A percentile compares a stretch with the other conserved stretches of the same genome.
These are phyloP conservation scores for Pythium biforme DNA, from an alignment of 352 stramenopile species.

Conservation along the genomic window DNA sequence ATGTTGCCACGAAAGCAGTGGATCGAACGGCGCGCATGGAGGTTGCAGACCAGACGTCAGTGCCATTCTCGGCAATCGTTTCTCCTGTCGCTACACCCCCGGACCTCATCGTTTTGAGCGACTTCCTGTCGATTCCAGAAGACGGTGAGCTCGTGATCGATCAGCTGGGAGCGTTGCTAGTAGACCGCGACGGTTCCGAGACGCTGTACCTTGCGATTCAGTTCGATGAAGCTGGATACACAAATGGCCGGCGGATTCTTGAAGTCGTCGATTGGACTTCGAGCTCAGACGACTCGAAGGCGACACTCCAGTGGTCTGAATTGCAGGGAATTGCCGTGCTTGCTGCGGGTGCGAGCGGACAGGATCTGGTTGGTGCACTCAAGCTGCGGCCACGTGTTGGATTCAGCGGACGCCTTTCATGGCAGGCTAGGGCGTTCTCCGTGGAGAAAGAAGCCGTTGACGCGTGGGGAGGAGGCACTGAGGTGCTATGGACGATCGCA, in stretches of 20 bases:
- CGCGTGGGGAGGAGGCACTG: background rate
- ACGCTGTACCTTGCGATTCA: constrained; percentile 32
- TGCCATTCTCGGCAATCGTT: constrained; percentile 20
- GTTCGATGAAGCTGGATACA: constrained; percentile 10
- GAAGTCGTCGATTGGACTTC: constrained; percentile 15
- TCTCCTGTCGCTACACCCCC: constrained; percentile 29
- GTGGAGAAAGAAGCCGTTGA: constrained; percentile 7
- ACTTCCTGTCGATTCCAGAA: constrained; percentile 25
- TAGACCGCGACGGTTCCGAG: constrained; percentile 42
- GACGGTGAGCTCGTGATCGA: constrained; percentile 29
- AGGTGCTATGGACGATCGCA: background rate
- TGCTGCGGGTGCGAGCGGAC: background rate
- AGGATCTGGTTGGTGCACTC: constrained; percentile 13
- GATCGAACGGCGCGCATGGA: constrained; percentile 4
- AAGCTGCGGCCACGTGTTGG: constrained; percentile 9
- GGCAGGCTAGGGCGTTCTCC: constrained; percentile 9
- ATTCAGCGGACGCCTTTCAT: constrained; percentile 19
- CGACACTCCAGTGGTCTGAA: constrained; percentile 12
- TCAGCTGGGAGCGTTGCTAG: constrained; percentile 26
- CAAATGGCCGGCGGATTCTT: background rate
- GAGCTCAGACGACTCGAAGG: background rate
- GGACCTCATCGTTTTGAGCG: constrained; percentile 14
- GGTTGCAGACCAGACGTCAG: constrained; percentile 4
- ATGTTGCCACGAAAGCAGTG: constrained; percentile 2
- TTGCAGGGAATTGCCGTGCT: constrained; percentile 16